Evolutionary conservation across 2,329 filamentous ascomycete genomes (phyloP), one percentile per base, ranked within the genome.

Genomic region (Colletotrichum cereale): DNA sequence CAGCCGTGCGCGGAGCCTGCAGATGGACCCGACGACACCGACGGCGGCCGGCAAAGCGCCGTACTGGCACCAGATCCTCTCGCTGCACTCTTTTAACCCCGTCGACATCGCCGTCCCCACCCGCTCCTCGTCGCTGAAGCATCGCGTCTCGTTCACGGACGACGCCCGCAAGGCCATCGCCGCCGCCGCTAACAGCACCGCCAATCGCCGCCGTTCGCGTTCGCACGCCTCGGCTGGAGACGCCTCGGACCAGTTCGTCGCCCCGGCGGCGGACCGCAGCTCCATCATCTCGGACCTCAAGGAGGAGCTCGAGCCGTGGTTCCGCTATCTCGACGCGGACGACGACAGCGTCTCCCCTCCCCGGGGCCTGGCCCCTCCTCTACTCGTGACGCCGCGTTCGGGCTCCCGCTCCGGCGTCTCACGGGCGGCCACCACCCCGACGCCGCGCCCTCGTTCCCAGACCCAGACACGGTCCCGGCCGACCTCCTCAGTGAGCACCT

Each of bases 251-350:
- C 65, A 55, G 24, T 47, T 68, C 16, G 47, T 58, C 24, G 53
- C 58, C 21, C 60, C 52, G 7, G 68, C 53, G 0, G 63, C 65
- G 5, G 62, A 69, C 21, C 60, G 61, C 16, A 61, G 56, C 29
- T 70, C 65, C 48, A 62, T 67, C 24, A 56, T 73, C 14, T 69
- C 72, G 12, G 73, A 73, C 18, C 71, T 73, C n/a, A 73, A 74
- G 34, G 71, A 74, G 57, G 73, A 74, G 21, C 56, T 74, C 1
- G 71, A 73, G 53, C 73, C 73, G 16, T 74, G 73, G 73, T 74
- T 74, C 57, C 67, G 73, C 21, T 74, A 74, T 31, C 40, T 73
- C 12, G 73, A 73, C 34, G 66, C 67, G 18, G 69, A 73, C 16
- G 64, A 70, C 21, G 26, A n/a, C 10, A 16, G 14, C 11, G 48